Conservation (phyloP, 192 early-diverging fungal species). For the Allomyces arbusculus region DNA sequence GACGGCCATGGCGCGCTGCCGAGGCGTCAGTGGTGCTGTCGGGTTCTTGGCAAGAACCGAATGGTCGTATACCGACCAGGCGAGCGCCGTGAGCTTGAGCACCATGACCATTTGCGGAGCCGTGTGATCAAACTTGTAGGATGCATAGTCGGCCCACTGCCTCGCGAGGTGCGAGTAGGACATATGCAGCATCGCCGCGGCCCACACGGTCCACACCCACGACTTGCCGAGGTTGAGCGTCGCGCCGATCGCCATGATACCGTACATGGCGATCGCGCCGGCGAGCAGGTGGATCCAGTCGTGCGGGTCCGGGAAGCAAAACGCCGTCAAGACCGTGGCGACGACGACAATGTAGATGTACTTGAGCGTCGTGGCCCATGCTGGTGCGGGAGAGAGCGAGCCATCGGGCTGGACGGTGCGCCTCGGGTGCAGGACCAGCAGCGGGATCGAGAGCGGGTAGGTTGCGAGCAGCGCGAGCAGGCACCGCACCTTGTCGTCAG, state of each 20-base stretch:
- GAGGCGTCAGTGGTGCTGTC: too few relatives aligned
- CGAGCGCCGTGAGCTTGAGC: conserved; percentile 78
- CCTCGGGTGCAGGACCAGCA: conserved; percentile 28
- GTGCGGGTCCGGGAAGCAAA: conserved; percentile 30
- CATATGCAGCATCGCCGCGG: conserved; percentile 43
- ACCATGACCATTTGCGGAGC: conserved; percentile 86
- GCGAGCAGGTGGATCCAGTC: conserved; percentile 27
- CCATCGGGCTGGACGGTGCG: conserved; percentile 34
- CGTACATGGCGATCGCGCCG: conserved; percentile 25
- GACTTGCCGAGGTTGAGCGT: conserved; percentile 20
- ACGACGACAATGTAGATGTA: conserved; percentile 34
- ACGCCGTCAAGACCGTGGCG: conserved; percentile 26
- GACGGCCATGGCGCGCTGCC: background rate
- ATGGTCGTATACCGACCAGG: conserved; percentile 66
- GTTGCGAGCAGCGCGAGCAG: conserved; percentile 3
- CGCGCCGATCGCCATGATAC: conserved; percentile 22
- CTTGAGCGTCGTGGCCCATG: conserved; percentile 16
- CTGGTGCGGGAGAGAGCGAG: conserved; percentile 31
- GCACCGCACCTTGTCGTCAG: background rate
- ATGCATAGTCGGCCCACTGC: conserved; percentile 17
- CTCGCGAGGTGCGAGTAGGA: conserved; percentile 23
- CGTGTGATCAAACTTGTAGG: conserved; percentile 56
- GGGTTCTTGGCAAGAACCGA: background rate
- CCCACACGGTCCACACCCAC: conserved; percentile 24
- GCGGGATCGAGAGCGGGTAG: conserved; percentile 17